Evolutionary conservation across 345 rosid species (phyloP).

Genomic region (Raphanus raphanistrum): DNA sequence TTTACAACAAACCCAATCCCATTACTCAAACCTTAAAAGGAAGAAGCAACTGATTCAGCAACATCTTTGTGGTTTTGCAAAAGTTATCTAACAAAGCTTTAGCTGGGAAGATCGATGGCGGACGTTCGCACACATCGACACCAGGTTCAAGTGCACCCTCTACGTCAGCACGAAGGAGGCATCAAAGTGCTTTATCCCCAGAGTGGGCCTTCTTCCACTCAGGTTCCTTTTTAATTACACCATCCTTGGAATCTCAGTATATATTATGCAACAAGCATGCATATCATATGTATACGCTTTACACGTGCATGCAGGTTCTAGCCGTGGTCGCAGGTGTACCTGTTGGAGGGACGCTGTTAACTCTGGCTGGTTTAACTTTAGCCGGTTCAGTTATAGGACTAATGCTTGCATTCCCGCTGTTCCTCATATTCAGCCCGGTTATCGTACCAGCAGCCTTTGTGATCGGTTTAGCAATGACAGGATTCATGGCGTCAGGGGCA

Average conservation of each 20-base stretch:
- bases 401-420: conserved; percentile 56
- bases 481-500: conserved; percentile 64
- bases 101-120: conserved; percentile 38
- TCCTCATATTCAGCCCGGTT: conserved; percentile 76
- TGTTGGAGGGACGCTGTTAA: conserved; percentile 59
- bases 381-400: conserved; percentile 66
- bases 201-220: conserved; percentile 56
- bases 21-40: conserved; percentile 11
- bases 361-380: conserved; percentile 64
- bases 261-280: not conserved
- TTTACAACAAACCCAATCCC: conserved; percentile 28
- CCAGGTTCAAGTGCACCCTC: conserved; percentile 66
- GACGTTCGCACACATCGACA: conserved; percentile 55
- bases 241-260: not conserved
- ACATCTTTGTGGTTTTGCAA: conserved; percentile 3
- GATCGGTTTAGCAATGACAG: conserved; percentile 57
- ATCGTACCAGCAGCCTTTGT: conserved; percentile 66
- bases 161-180: conserved; percentile 47
- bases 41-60: conserved; percentile 7
- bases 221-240: conserved; percentile 16
- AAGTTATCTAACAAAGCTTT: not conserved
- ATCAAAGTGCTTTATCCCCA: conserved; percentile 27
- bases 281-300: not conserved
- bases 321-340: conserved; percentile 58
- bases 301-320: conserved; percentile 43